phyloP scores from a whole-genome alignment of 805 yeast species.

The Wickerhamomyces subpelliculosus region DNA sequence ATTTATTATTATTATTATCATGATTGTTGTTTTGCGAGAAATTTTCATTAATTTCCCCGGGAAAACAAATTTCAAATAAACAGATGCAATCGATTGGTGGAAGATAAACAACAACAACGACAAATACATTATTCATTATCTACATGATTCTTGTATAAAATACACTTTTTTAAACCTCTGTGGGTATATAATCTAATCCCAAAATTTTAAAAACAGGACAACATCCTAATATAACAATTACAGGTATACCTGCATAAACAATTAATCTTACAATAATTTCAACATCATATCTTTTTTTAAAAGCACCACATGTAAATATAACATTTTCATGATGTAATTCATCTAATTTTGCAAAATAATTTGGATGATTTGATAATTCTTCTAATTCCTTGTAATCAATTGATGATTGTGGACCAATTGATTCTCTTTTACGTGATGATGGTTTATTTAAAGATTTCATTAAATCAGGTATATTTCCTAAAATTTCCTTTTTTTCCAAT shows the following conservation, averaged over 20 bases:
- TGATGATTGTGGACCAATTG: conserved; percentile 19
- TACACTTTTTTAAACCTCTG: too few species aligned
- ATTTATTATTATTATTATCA: too few species aligned
- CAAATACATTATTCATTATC: too few species aligned
- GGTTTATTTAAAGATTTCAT: conserved; percentile 9
- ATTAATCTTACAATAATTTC: conserved; percentile 71
- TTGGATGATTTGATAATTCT: conserved; percentile 7
- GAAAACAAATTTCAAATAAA: too few species aligned
- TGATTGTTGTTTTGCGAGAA: too few species aligned
- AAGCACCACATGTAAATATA: conserved; percentile 36
- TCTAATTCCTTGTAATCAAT: conserved; percentile 19
- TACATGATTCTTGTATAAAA: too few species aligned
- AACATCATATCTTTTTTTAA: conserved; percentile 58
- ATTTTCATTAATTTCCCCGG: too few species aligned
- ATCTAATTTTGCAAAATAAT: conserved; percentile 16
- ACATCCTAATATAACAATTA: conserved; percentile 36
- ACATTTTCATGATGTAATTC: conserved; percentile 16
- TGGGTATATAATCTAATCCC: conserved; percentile 10
- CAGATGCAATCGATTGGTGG: too few species aligned
- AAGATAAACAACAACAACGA: too few species aligned
- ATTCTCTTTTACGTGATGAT: conserved; percentile 7
- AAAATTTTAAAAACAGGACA: conserved; percentile 14
- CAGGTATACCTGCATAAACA: conserved; percentile 77
- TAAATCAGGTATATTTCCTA: conserved; percentile 13
- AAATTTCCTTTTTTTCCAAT: conserved; percentile 17